phyloP scores from a whole-genome alignment of 352 stramenopile genomes.

The Phytophthora hibernalis region DNA sequence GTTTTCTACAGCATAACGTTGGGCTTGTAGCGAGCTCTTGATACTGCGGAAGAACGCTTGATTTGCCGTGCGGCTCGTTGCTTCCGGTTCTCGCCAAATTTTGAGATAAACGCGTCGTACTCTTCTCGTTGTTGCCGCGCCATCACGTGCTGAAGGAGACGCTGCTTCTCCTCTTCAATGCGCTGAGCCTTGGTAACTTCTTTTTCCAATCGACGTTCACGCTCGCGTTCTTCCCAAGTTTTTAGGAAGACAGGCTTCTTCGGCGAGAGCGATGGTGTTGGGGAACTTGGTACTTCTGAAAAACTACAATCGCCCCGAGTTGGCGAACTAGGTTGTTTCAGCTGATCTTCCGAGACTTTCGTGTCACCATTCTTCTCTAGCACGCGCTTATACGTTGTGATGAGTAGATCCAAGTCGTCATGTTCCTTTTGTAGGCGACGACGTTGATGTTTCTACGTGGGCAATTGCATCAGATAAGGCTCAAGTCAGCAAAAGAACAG shows the following conservation, averaged over 20 bases:
- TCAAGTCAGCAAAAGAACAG: not conserved
- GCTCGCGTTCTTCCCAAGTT: slow-evolving; percentile 80
- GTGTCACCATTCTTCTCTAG: slow-evolving; percentile 36
- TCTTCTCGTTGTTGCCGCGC: slow-evolving; percentile 42
- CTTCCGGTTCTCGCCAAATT: slow-evolving; percentile 25
- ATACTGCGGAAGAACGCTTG: slow-evolving; percentile 38
- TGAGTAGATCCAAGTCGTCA: slow-evolving; percentile 57
- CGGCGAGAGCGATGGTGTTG: slow-evolving; percentile 32
- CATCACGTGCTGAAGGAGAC: slow-evolving; percentile 45
- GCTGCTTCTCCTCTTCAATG: slow-evolving; percentile 71
- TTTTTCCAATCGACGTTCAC: slow-evolving; percentile 63
- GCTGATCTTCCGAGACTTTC: not conserved
- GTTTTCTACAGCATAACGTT: not conserved
- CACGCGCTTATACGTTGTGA: slow-evolving; percentile 62
- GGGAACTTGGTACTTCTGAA: slow-evolving; percentile 7
- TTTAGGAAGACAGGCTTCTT: slow-evolving; percentile 70
- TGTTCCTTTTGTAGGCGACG: slow-evolving; percentile 58
- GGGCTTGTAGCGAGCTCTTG: not conserved
- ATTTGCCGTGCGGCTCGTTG: slow-evolving; percentile 34
- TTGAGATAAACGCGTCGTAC: slow-evolving; percentile 19
- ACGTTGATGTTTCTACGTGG: slow-evolving; percentile 45
- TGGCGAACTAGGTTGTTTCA: slow-evolving; percentile 10
- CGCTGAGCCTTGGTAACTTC: slow-evolving; percentile 58
- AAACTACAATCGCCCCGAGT: not conserved
- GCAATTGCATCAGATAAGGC: not conserved